A percentile compares a stretch with the other conserved stretches of the same genome.
These are phyloP conservation scores for Parafenestella ontariensis DNA, from an alignment of 2,329 filamentous ascomycete species.

Conservation along the genomic window DNA sequence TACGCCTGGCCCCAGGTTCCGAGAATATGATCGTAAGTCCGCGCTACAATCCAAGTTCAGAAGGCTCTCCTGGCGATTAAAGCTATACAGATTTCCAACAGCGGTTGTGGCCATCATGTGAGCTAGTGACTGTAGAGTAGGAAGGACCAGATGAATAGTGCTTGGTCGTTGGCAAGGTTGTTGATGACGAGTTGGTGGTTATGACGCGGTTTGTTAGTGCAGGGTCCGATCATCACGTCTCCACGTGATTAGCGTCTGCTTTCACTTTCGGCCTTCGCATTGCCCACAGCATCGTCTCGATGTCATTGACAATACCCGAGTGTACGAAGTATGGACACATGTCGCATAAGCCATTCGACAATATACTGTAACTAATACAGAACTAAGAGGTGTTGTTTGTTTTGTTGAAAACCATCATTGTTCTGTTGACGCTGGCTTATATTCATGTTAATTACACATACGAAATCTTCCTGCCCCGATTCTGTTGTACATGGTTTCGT, in stretches of 20 bases:
- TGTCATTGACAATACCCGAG: background rate
- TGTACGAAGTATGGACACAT: too few relatives aligned
- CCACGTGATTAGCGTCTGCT: conserved; percentile 1
- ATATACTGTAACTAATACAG: too few relatives aligned
- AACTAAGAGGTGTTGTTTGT: too few relatives aligned
- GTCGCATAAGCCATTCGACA: too few relatives aligned
- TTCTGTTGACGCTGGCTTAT: background rate
- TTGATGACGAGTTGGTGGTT: too few relatives aligned
- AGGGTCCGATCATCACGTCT: background rate
- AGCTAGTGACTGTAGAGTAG: background rate
- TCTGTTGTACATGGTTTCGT: background rate
- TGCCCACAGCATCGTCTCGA: background rate
- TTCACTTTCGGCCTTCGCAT: conserved; percentile 10
- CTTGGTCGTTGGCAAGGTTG: background rate
- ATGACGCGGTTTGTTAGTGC: conserved; percentile 13
- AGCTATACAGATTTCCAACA: conserved; percentile 6
- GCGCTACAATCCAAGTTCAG: conserved; percentile 31
- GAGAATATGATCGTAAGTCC: conserved; percentile 27
- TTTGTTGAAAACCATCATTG: too few relatives aligned
- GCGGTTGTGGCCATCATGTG: conserved; percentile 9
- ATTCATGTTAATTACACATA: background rate
- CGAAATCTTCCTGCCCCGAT: background rate
- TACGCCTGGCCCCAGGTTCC: conserved; percentile 30
- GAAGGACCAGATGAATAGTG: background rate
- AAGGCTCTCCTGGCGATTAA: conserved; percentile 24